Percentiles rank a stretch among this genome's conserved stretches.
Conservation (phyloP, 1,284 basidiomycete species). For the Trichosporon faecale region DNA sequence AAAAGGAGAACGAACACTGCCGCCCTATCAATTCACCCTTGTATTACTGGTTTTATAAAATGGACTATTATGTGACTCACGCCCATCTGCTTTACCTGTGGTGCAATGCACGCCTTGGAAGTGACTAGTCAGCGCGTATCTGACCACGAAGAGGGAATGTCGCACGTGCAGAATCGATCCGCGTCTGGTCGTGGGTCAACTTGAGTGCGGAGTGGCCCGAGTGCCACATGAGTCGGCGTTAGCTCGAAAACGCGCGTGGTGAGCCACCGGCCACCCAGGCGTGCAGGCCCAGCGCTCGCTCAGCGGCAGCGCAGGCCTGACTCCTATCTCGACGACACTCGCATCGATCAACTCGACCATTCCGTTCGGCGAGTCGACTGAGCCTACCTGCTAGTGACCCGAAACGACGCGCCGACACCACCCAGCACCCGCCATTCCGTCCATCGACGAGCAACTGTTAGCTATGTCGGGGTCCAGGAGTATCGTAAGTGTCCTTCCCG, state of each 20-base stretch:
- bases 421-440: neutral
- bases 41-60: conserved; percentile 6
- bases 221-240: conserved; percentile 7
- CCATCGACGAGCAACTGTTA: conserved; percentile 20
- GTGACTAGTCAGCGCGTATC: neutral
- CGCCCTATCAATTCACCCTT: neutral
- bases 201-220: neutral
- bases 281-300: neutral
- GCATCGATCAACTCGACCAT: neutral
- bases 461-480: conserved; percentile 32
- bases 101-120: neutral
- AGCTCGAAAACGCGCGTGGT: conserved; percentile 9
- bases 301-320: neutral
- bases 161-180: neutral
- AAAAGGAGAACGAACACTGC: neutral
- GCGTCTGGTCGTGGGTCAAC: neutral
- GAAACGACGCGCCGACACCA: neutral
- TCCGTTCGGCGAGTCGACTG: conserved; percentile 6
- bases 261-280: neutral
- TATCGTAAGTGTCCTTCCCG: conserved; percentile 28
- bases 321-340: conserved; percentile 2
- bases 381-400: neutral
- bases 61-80: conserved; percentile 5
- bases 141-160: neutral
- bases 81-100: neutral